phyloP scores from a whole-genome alignment of 164 flowering plant species.

The Akebia trifoliata region DNA sequence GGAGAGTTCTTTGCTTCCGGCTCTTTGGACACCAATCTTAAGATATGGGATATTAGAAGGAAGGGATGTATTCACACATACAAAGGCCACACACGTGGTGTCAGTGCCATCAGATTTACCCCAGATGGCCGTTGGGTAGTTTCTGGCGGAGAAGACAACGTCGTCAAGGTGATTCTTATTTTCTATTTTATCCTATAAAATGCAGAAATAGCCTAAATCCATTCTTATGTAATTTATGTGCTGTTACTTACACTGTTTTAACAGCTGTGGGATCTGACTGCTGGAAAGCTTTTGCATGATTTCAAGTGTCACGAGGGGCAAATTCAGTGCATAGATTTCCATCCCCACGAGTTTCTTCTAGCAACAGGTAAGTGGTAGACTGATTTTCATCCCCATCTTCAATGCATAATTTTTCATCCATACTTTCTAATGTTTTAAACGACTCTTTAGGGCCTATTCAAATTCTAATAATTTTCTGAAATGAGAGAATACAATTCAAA shows the following conservation, averaged over 20 bases:
- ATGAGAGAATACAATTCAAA: too few relatives aligned
- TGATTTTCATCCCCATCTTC: neutral
- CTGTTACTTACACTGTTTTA: conserved; percentile 1
- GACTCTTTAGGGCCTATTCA: too few relatives aligned
- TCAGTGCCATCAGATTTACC: conserved; percentile 89
- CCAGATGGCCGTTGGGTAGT: conserved; percentile 99
- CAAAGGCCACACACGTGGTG: conserved; percentile 97
- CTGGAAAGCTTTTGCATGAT: conserved; percentile 94
- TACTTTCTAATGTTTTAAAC: too few relatives aligned
- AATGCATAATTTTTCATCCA: neutral
- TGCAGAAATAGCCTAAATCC: neutral
- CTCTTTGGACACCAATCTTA: conserved; percentile 92
- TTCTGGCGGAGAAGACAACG: conserved; percentile 95
- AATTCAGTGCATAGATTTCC: conserved; percentile 93
- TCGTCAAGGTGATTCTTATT: conserved; percentile 63
- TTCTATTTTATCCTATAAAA: neutral
- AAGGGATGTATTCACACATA: conserved; percentile 98
- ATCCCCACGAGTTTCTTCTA: conserved; percentile 94
- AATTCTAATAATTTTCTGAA: too few relatives aligned
- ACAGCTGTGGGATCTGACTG: conserved; percentile 98
- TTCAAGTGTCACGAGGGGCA: conserved; percentile 95
- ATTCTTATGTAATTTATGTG: conserved; percentile 7
- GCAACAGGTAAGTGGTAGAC: conserved; percentile 71
- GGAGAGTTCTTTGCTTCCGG: conserved; percentile 99
- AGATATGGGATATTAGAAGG: conserved; percentile 98